These are phyloP conservation scores for Sanghuangporus weigelae DNA, from an alignment of 1,284 basidiomycete genomes.

Conservation along the genomic window DNA sequence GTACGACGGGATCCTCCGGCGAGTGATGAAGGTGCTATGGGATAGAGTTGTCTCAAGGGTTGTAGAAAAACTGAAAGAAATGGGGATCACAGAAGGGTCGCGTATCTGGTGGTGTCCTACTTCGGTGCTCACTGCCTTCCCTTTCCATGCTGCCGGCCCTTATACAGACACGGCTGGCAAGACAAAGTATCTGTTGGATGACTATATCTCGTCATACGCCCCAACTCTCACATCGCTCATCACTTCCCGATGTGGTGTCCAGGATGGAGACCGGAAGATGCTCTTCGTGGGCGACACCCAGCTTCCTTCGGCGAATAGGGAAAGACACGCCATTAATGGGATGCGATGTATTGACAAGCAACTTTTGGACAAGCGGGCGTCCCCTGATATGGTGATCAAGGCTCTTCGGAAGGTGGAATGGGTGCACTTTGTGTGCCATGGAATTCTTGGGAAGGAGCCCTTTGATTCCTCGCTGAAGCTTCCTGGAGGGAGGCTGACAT, in stretches of 20 bases:
- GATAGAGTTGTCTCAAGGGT: conserved; percentile 29
- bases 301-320: background rate
- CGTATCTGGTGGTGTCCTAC: too few species aligned
- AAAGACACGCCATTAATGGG: background rate
- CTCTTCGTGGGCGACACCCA: conserved; percentile 16
- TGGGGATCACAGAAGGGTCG: conserved; percentile 15
- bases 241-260: background rate
- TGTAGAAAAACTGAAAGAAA: conserved; percentile 20
- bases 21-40: conserved; percentile 25
- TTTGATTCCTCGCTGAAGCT: too few species aligned
- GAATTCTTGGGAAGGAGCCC: conserved; percentile 16
- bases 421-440: background rate
- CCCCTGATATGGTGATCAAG: background rate
- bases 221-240: background rate
- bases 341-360: background rate
- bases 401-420: background rate
- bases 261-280: background rate
- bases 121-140: too few species aligned
- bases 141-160: too few species aligned
- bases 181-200: background rate
- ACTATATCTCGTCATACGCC: background rate
- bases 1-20: too few species aligned
- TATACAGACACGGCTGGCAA: conserved; percentile 28
- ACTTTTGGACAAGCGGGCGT: background rate
- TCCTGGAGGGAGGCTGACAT: too few species aligned